phyloP scores from a whole-genome alignment of 1,139 yeast genomes.

The Pichia sp. region DNA sequence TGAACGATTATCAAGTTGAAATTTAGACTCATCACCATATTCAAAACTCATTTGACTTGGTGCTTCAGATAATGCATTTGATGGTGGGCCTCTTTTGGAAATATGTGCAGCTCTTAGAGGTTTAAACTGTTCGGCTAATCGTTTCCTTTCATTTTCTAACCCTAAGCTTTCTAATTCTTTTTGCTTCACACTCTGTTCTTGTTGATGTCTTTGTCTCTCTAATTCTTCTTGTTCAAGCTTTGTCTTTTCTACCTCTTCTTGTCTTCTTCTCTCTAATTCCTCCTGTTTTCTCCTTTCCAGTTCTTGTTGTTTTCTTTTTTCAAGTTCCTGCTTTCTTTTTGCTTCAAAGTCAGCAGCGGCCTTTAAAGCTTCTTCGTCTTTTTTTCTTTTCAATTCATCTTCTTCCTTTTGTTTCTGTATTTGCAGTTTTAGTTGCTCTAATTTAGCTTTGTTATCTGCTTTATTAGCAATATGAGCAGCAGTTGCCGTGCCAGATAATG shows the following conservation, averaged over 20 bases:
- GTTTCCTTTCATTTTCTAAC: neutral
- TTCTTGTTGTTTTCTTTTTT: slow-evolving; percentile 11
- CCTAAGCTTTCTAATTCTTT: neutral
- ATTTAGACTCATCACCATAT: slow-evolving; percentile 9
- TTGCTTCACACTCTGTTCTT: neutral
- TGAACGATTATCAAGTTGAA: slow-evolving; percentile 3
- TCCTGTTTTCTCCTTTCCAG: slow-evolving; percentile 10
- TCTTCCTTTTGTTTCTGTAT: slow-evolving; percentile 1
- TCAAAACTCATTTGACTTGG: slow-evolving; percentile 14
- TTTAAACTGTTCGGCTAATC: neutral
- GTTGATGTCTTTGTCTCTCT: slow-evolving; percentile 1
- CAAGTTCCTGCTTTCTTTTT: slow-evolving; percentile 7
- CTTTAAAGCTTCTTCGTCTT: neutral
- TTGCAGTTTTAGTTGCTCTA: slow-evolving; percentile 7
- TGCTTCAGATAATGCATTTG: slow-evolving; percentile 7
- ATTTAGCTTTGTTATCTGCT: neutral
- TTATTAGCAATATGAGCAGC: neutral
- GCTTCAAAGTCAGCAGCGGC: slow-evolving; percentile 1
- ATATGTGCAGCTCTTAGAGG: neutral
- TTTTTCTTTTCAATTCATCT: neutral
- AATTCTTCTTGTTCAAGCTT: neutral
- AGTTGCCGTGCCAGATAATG: slow-evolving; percentile 6
- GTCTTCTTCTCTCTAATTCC: slow-evolving; percentile 4
- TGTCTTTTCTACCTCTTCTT: neutral
- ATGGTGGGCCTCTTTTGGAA: slow-evolving; percentile 11